Base-by-base conservation (phyloP, 1,284 basidiomycete species). In the Wolfiporia cocos region DNA sequence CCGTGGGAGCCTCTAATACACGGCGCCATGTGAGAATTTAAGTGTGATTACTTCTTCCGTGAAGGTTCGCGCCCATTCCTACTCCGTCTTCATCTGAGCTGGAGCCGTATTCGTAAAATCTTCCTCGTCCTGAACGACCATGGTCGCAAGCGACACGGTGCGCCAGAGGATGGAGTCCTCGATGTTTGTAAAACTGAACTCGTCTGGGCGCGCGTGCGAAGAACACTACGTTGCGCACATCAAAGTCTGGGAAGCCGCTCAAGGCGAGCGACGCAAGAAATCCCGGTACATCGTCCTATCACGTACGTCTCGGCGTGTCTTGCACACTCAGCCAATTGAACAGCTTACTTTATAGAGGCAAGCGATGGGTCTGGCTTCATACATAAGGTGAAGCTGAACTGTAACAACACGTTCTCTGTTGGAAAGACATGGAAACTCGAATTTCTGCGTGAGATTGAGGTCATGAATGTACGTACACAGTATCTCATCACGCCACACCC, bases 301-400 rank as follows among this genome's bases (percentile, higher is more conserved):
- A 49, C 77, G 92, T 93, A 69, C 65, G 88, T 83, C 37, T 19
- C 14, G 35, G 26, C 15, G 23, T 15, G 19, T 22, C 37, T 31
- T n/a, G n/a, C 14, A 28, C 26, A 28, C 9, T 14, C 26, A 7
- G 7, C 26, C 14, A 14, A 28, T 14, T 28, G 26, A 28, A 28
- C 9, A 9, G 26, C 14, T 7, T 7, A 28, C 11, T 9, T 31
- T 9, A 39, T 52, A 91, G 89, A 84, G 61, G 71, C 79, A 5
- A 71, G 63, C 52, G 73, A 74, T 51, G 81, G 81, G 26, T 67
- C 69, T 45, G 87, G 85, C 7, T 82, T 85, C 57, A 73, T 97
- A 17, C 92, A 99, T 74, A 99, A 99, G 65, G 92, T 93, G 5
- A 98, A 98, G 65, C 68, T 92, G 47, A 99, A 99, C 62, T 84